Evolutionary conservation across 2,329 filamentous ascomycete species (phyloP), one percentile per base, ranked within the genome.

Genomic region (Fusarium newnesense): DNA sequence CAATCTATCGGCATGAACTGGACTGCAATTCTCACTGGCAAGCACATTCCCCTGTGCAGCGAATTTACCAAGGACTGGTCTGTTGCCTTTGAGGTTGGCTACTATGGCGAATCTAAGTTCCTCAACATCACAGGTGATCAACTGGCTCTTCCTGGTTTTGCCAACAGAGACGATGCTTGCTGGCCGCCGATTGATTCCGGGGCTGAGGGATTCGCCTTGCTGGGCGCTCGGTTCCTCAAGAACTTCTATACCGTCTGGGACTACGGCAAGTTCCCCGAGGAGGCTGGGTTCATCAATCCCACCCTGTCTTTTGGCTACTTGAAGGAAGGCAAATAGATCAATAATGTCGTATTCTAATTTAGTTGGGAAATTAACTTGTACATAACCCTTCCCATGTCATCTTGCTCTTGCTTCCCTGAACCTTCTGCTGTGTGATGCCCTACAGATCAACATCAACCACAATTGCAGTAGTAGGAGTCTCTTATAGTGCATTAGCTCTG

Each of bases 51-150:
- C 10, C 64, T 80, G 28, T 83, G 82, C 75, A 75, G 60, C 69
- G 81, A 83, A 40, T 82, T 83, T 65, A 83, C 80, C 61, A 67
- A 79, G 40, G 72, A 77, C 62, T 83, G 82, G 81, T 79, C 79
- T 4, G 40, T 82, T 19, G 70, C 77, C 1, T 76, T 83, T 32
- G 65, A 75, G n/a, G 72, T 81, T 46, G 76, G 76, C 16, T 72
- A 64, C 28, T 74, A 63, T 12, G 75, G 67, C 11, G 54, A 58
- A 0, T 30, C 73, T 8, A 75, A 67, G 24, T 69, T 81, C 34
- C 15, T 83, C 26, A 80, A 77, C 26, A 7, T 83, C 10, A 78
- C 76, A 0, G 81, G 82, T 16, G 78, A 80, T 21, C 75, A 80
- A 74, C 71, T 83, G 4, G 74, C 74, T 21, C 21, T 66, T 0